Evolutionary conservation across 164 flowering plant genomes (phyloP), one percentile per base, ranked within the genome.

Genomic region (Nymphaea thermarum): DNA sequence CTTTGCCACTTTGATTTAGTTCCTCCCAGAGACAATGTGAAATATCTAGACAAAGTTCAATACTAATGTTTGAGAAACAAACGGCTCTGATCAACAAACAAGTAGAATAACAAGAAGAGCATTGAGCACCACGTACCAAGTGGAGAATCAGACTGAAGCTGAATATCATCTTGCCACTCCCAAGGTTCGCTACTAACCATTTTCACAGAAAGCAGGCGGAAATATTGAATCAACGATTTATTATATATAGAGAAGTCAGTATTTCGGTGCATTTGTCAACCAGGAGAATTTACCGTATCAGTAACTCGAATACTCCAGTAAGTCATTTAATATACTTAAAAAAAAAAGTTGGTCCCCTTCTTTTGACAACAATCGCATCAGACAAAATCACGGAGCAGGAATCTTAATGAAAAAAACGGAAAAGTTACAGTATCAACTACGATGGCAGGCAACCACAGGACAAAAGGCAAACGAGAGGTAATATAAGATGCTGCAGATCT

Each of bases 1-100:
- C 84, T 74, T 84, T 89, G 73, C 75, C 80, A 73, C 81, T 80
- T 62, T 80, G 76, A 66, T 70, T 65, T 51, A 74, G 86, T 68
- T 73, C 87, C 70, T 80, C 77, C 86, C 86, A 86, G 8, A 75
- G 51, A 17, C 64, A 17, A 62, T 62, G 42, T 17, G 89, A 68
- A 42, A 76, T 70, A 16, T 82, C 92, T 83, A 80, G 70, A 69
- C 63, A 69, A 12, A 43, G 10, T 4, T 15, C 55, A 59, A 70
- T 42, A 8, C 42, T 42, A 61, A 14, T 41, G 44, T 65, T 65
- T 66, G 61, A 65, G 64, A 53, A 62, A 41, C 64, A 12, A 62
- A 62, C 4, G 42, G 8, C n/a, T 17, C n/a, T 3, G 10, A 62
- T 55, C 60, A 55, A 16, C 10, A 62, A 41, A 62, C 64, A 62